phyloP scores from a whole-genome alignment of 768 basidiomycete species.

The Plicaturopsis crispa region DNA sequence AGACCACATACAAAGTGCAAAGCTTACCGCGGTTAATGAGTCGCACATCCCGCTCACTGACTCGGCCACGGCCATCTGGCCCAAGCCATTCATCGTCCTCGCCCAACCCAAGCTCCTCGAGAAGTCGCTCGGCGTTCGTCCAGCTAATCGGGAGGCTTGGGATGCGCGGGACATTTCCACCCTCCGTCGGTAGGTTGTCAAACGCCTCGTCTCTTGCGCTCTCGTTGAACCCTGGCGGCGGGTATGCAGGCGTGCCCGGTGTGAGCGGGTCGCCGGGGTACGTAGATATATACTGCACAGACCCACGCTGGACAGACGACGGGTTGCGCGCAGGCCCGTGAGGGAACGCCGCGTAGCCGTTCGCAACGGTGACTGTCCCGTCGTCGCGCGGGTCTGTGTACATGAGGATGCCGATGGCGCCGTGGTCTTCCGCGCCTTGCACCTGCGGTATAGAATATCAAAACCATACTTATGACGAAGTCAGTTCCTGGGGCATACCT shows the following conservation, averaged over 20 bases:
- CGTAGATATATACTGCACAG: conserved; percentile 59
- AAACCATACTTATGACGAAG: conserved; percentile 8
- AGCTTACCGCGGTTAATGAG: conserved; percentile 47
- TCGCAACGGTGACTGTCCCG: conserved; percentile 65
- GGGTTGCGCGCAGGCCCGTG: conserved; percentile 85
- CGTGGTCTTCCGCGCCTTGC: conserved; percentile 76
- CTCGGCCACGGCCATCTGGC: conserved; percentile 29
- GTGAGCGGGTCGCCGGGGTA: conserved; percentile 82
- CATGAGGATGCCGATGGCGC: conserved; percentile 72
- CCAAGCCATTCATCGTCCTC: conserved; percentile 20
- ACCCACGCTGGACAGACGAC: conserved; percentile 78
- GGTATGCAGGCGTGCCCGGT: conserved; percentile 83
- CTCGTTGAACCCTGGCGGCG: conserved; percentile 71
- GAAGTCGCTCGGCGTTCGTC: conserved; percentile 66
- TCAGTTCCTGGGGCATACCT: no score
- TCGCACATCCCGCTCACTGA: conserved; percentile 40
- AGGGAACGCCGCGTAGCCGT: conserved; percentile 76
- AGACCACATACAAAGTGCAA: background rate
- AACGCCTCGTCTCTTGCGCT: no score
- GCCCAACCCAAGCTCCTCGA: conserved; percentile 45
- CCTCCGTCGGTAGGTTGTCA: no score
- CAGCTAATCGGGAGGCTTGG: conserved; percentile 90
- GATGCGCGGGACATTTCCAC: conserved; percentile 59
- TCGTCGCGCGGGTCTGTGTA: conserved; percentile 87
- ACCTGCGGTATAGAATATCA: conserved; percentile 46